These are phyloP conservation scores for Lenwebbia sp. DNA, from an alignment of 345 rosid genomes.

Conservation along the genomic window DNA sequence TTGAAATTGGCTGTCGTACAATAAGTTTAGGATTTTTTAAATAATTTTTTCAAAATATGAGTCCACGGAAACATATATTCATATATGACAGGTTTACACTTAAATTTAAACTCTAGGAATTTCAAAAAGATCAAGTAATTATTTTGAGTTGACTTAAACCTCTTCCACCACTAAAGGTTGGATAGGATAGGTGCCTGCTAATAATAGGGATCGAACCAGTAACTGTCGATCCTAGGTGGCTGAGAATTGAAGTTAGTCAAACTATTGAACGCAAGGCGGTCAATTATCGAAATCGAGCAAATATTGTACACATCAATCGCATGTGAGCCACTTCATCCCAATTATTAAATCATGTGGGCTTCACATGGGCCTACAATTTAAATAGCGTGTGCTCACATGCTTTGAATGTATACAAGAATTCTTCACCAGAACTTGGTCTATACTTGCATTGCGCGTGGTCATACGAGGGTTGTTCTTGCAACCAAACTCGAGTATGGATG, in stretches of 20 bases:
- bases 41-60: no score
- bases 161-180: background rate
- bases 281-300: background rate
- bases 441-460: background rate
- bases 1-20: no score
- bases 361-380: accelerated
- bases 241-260: background rate
- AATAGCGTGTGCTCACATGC: background rate
- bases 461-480: background rate
- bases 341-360: accelerated
- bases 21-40: no score
- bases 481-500: background rate
- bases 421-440: background rate
- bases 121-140: background rate
- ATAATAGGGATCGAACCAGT: background rate
- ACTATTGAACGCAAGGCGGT: background rate
- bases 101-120: background rate
- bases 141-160: background rate
- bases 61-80: background rate
- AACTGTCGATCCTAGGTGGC: background rate
- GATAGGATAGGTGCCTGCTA: background rate
- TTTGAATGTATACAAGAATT: background rate
- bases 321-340: background rate
- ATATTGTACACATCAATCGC: background rate
- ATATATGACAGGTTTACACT: background rate